Conservation (phyloP, 2,329 filamentous ascomycete species). For the Phaeosphaeria sp. region DNA sequence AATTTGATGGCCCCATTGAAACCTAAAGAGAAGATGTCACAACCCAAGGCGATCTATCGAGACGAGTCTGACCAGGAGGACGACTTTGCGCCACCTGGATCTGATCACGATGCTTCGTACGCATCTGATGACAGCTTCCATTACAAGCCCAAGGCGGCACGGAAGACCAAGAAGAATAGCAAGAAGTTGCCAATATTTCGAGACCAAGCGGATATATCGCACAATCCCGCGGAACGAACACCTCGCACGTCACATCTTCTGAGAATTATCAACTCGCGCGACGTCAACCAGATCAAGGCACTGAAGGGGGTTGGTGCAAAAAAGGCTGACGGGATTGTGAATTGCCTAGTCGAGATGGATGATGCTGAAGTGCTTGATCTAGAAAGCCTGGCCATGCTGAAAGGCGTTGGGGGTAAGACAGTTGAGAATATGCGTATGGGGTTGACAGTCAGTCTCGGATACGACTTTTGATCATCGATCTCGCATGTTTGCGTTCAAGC, state of each 20-base stretch:
- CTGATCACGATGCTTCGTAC: constrained; percentile 48
- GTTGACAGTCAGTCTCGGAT: constrained; percentile 24
- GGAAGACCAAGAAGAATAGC: constrained; percentile 38
- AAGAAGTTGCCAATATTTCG: constrained; percentile 49
- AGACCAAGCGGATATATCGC: constrained; percentile 28
- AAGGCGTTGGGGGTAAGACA: constrained; percentile 57
- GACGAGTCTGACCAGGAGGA: constrained; percentile 48
- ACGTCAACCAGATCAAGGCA: constrained; percentile 68
- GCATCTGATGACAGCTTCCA: constrained; percentile 48
- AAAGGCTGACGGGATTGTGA: constrained; percentile 65
- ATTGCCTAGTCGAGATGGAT: constrained; percentile 56
- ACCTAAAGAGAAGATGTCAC: constrained; percentile 28
- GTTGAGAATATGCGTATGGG: constrained; percentile 59
- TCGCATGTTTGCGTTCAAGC: constrained; percentile 17
- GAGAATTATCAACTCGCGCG: constrained; percentile 75
- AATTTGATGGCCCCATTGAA: constrained; percentile 47
- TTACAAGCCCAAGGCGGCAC: constrained; percentile 43
- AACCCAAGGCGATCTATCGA: constrained; percentile 19
- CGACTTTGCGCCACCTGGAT: constrained; percentile 49
- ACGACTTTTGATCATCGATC: constrained; percentile 31
- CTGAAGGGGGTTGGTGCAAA: constrained; percentile 76
- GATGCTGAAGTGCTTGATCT: constrained; percentile 50
- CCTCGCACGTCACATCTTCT: constrained; percentile 69
- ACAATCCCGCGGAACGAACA: constrained; percentile 44
- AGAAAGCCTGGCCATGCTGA: constrained; percentile 53